Evolutionary conservation across 2,329 filamentous ascomycete species (phyloP), one percentile per base, ranked within the genome.

Genomic region (Colletotrichum incanum): DNA sequence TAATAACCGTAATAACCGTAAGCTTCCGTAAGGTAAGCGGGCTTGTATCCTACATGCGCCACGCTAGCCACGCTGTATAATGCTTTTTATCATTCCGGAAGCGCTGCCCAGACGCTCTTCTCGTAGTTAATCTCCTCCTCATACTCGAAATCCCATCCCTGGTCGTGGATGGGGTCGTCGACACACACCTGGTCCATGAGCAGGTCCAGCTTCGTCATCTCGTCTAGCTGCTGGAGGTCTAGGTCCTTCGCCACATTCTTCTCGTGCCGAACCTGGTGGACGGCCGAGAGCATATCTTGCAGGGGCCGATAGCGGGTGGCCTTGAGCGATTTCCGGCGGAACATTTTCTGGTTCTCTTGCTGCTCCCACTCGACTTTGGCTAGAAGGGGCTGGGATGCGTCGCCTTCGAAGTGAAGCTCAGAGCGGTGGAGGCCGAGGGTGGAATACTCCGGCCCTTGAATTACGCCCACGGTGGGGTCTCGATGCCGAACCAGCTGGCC

Each of bases 391-490:
- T 77, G 78, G 1, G 66, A 68, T 0, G 82, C 80, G 52, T 90
- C 83, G 2, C 79, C 77, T 23, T 86, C 76, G 3, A 83, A 74
- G 74, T 92, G 90, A 1, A 84, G 84, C 7, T 90, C 86, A 6
- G 71, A 76, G 5, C 85, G 80, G 75, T 84, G 90, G 2, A 90
- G 78, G 1, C 81, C 80, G 0, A 86, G 85, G 1, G 79, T 74
- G 1, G 80, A 72, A 75, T 92, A 92, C 3, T 80, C 79, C 0
- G 86, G 85, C 1, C 90, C 90, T 75, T 92, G 86, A 2, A 91
- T 83, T 6, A 84, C 87, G 37, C 90, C 90, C 37, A 91, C 79
- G 7, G 83, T 83, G 2, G 82, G 86, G 74, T 89, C 84, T 0
- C 79, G 77, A 63, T 85, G 81, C 0, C 86, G 72, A 1, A 77